A percentile compares a stretch with the other conserved stretches of the same genome.
Conservation (phyloP, 805 yeast species). For the Phaffomyces antillensis region DNA sequence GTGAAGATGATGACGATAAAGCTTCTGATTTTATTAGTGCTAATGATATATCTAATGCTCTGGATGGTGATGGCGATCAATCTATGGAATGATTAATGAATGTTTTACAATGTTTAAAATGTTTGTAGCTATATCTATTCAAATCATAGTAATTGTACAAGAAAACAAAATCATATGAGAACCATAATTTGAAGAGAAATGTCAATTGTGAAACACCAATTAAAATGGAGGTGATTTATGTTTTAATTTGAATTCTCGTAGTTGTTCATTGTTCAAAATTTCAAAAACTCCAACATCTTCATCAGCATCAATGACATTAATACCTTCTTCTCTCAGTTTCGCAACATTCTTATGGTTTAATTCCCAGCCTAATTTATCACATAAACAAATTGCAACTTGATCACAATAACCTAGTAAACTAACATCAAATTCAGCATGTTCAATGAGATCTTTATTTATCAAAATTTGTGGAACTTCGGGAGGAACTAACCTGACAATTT, state of each 20-base stretch:
- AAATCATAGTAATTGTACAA: not conserved
- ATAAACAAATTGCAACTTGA: constrained; percentile 63
- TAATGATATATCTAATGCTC: not conserved
- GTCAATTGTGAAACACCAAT: no score
- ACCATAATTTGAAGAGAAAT: no score
- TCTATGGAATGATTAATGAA: constrained; percentile 14
- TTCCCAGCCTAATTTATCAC: constrained; percentile 52
- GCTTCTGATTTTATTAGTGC: not conserved
- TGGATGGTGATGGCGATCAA: constrained; percentile 15
- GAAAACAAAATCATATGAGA: no score
- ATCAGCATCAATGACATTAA: constrained; percentile 25
- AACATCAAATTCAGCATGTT: constrained; percentile 74
- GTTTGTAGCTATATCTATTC: not conserved
- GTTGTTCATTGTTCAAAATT: constrained; percentile 24
- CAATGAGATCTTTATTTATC: constrained; percentile 69
- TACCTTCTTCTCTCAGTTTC: constrained; percentile 26
- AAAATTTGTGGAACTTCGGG: constrained; percentile 75
- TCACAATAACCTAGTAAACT: constrained; percentile 77
- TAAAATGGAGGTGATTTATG: not conserved
- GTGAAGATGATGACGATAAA: not conserved
- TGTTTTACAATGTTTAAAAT: not conserved
- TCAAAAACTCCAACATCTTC: constrained; percentile 29
- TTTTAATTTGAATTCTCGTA: constrained; percentile 5
- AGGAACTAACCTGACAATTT: constrained; percentile 69
- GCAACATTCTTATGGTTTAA: constrained; percentile 49